A percentile compares a stretch with the other conserved stretches of the same genome.
Conservation (phyloP, 2,329 filamentous ascomycete genomes). For the Cladophialophora psammophila region DNA sequence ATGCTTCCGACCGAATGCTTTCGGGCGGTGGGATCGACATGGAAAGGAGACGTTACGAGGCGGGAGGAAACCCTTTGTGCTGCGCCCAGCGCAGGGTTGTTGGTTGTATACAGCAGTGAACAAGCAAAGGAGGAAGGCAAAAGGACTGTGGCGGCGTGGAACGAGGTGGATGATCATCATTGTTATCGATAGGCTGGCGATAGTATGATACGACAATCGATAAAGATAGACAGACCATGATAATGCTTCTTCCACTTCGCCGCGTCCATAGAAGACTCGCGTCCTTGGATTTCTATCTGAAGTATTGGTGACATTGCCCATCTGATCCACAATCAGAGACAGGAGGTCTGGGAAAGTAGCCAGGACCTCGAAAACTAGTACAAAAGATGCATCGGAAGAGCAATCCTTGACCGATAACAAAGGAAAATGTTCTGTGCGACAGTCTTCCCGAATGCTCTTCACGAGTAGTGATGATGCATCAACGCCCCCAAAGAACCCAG, state of each 20-base stretch:
- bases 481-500: background rate
- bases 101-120: background rate
- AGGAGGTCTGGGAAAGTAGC: slow-evolving; percentile 30
- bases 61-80: slow-evolving; percentile 6
- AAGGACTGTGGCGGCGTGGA: background rate
- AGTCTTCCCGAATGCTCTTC: slow-evolving; percentile 21
- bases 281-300: slow-evolving; percentile 31
- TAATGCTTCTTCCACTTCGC: slow-evolving; percentile 10
- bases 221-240: slow-evolving; percentile 16
- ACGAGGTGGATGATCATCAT: background rate
- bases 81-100: background rate
- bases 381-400: slow-evolving; percentile 13
- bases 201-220: slow-evolving; percentile 30
- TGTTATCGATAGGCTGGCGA: slow-evolving; percentile 33
- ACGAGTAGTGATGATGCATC: slow-evolving; percentile 21
- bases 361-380: slow-evolving; percentile 20
- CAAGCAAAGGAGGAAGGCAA: background rate
- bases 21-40: slow-evolving; percentile 13
- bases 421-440: slow-evolving; percentile 21
- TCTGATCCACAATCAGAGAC: slow-evolving; percentile 6
- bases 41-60: slow-evolving; percentile 2
- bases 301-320: slow-evolving; percentile 26
- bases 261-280: slow-evolving; percentile 32
- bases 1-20: slow-evolving; percentile 14
- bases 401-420: slow-evolving; percentile 23